Percentiles rank a stretch among this genome's conserved stretches.
Evolutionary conservation across 495 filamentous ascomycete species (phyloP).

Genomic region (Aspergillus taichungensis): DNA sequence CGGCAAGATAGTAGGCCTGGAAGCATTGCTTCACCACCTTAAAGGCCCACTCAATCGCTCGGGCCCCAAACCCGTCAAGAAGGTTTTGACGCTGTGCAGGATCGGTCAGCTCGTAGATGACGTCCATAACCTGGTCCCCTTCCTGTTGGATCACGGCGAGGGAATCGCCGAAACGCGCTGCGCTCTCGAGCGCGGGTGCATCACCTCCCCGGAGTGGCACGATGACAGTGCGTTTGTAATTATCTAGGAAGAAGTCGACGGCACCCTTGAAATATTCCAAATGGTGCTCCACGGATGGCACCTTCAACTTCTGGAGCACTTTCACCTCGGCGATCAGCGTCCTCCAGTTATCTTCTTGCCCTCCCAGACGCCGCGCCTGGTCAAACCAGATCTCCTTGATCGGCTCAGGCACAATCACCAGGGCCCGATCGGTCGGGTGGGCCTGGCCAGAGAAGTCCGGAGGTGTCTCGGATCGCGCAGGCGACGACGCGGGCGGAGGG

Average conservation of each 20-base stretch:
- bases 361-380: constrained; percentile 4
- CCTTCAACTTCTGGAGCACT: not conserved
- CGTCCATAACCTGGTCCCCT: constrained; percentile 2
- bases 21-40: constrained; percentile 16
- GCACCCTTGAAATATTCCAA: not conserved
- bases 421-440: too few species aligned
- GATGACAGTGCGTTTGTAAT: too few species aligned
- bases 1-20: constrained; percentile 10
- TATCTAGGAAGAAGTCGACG: not conserved
- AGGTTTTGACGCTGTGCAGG: not conserved
- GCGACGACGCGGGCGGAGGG: too few species aligned
- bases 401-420: not conserved
- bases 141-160: constrained; percentile 4
- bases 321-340: constrained; percentile 1
- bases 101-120: constrained; percentile 1
- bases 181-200: not conserved
- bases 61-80: constrained; percentile 15
- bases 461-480: too few species aligned
- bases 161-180: not conserved
- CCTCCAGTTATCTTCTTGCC: constrained; percentile 7
- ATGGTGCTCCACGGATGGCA: not conserved
- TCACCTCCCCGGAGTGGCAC: not conserved
- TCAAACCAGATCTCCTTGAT: constrained; percentile 1
- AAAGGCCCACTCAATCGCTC: constrained; percentile 8
- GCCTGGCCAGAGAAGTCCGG: too few species aligned